Percentiles rank a stretch among this genome's conserved stretches.
Evolutionary conservation across 257 asterid genomes (phyloP).

Genomic region (Salvia hispanica): DNA sequence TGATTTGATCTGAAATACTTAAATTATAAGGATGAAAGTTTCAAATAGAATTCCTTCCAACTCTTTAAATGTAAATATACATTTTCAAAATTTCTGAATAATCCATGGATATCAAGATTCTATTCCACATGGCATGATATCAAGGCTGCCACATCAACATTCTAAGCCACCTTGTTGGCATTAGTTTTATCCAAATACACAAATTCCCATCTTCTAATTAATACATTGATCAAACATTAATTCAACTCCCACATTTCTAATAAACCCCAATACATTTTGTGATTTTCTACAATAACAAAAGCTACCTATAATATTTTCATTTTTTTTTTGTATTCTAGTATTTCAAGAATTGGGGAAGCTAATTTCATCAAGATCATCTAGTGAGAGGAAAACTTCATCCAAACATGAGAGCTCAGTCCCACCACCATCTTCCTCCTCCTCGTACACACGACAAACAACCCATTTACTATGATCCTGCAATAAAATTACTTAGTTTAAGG

Average conservation of each 20-base stretch:
- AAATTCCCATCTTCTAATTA: slow-evolving; percentile 3
- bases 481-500: neutral
- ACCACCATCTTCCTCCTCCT: slow-evolving; percentile 49
- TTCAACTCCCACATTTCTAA: slow-evolving; percentile 15
- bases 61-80: neutral
- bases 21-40: too few relatives aligned
- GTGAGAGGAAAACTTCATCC: slow-evolving; percentile 87
- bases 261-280: slow-evolving; percentile 5
- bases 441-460: slow-evolving; percentile 86
- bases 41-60: neutral
- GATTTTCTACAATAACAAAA: slow-evolving; percentile 19
- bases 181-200: slow-evolving; percentile 13
- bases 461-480: slow-evolving; percentile 73
- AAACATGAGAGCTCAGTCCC: slow-evolving; percentile 82
- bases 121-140: slow-evolving; percentile 26
- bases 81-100: too few relatives aligned
- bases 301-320: slow-evolving; percentile 15
- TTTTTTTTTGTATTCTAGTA: neutral
- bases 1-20: neutral
- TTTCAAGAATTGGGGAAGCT: slow-evolving; percentile 53
- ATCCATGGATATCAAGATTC: slow-evolving; percentile 20
- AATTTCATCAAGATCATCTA: slow-evolving; percentile 83
- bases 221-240: slow-evolving; percentile 12
- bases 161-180: slow-evolving; percentile 8
- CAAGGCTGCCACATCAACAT: slow-evolving; percentile 6